These are phyloP conservation scores for Clonostachys chloroleuca DNA, from an alignment of 2,329 filamentous ascomycete genomes.

Conservation along the genomic window DNA sequence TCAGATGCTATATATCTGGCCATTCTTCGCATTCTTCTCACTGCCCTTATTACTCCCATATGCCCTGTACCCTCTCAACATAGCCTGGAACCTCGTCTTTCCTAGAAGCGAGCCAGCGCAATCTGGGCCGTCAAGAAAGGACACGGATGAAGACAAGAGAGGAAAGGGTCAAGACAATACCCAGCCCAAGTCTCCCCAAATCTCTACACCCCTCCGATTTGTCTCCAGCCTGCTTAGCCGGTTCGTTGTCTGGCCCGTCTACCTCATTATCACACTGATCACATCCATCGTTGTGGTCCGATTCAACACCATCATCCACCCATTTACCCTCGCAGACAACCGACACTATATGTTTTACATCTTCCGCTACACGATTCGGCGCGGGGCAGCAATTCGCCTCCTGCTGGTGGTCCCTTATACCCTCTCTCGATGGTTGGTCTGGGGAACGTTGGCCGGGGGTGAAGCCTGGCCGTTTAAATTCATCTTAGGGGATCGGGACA, in stretches of 20 bases:
- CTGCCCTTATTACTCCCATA: conserved; percentile 65
- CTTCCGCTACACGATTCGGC: conserved; percentile 77
- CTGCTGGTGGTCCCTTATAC: conserved; percentile 67
- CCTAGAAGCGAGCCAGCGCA: neutral
- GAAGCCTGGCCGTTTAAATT: neutral
- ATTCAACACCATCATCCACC: conserved; percentile 90
- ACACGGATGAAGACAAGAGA: too few relatives aligned
- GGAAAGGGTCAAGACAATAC: neutral
- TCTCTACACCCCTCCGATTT: conserved; percentile 14
- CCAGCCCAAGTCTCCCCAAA: neutral
- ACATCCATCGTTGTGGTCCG: conserved; percentile 50
- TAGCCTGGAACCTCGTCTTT: neutral
- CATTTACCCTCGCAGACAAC: conserved; percentile 94
- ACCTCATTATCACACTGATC: conserved; percentile 24
- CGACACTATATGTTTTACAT: conserved; percentile 97
- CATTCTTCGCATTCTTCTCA: conserved; percentile 86
- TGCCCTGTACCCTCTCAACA: conserved; percentile 14
- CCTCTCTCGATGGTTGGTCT: conserved; percentile 62
- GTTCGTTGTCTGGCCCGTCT: conserved; percentile 24
- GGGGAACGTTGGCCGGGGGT: conserved; percentile 53
- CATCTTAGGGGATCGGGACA: neutral
- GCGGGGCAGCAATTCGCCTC: conserved; percentile 60
- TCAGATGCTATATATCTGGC: conserved; percentile 95
- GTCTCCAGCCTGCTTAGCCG: conserved; percentile 7
- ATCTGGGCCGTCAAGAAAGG: neutral